A percentile compares a stretch with the other conserved stretches of the same genome.
phyloP scores from a whole-genome alignment of 345 rosid genomes.

The Anastatica hierochuntica region DNA sequence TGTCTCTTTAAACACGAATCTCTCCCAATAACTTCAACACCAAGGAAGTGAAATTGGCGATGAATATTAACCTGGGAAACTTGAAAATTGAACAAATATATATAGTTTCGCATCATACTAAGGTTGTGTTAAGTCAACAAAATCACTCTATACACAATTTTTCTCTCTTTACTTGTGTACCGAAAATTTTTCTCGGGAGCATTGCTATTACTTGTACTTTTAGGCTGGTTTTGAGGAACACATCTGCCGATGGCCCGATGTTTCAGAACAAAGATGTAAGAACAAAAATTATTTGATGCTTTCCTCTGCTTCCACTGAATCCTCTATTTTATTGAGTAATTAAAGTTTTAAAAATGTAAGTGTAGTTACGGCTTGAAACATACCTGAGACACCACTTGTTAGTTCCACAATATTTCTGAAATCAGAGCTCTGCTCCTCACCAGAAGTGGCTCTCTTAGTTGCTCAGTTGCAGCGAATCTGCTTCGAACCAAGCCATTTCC shows the following conservation, averaged over 20 bases:
- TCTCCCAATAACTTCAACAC: slow-evolving; percentile 44
- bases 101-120: background rate
- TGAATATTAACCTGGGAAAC: slow-evolving; percentile 42
- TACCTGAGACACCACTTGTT: slow-evolving; percentile 72
- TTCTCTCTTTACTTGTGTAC: slow-evolving; percentile 29
- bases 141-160: background rate
- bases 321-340: background rate
- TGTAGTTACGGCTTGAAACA: slow-evolving; percentile 9
- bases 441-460: slow-evolving; percentile 57
- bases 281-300: background rate
- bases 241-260: background rate
- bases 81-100: slow-evolving; percentile 3
- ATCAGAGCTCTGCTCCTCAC: slow-evolving; percentile 66
- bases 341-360: background rate
- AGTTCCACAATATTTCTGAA: slow-evolving; percentile 73
- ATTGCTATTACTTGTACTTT: slow-evolving; percentile 29
- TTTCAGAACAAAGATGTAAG: background rate
- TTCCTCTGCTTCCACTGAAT: background rate
- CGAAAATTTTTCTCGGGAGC: slow-evolving; percentile 37
- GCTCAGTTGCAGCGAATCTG: slow-evolving; percentile 98
- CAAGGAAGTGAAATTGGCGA: slow-evolving; percentile 41
- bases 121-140: background rate
- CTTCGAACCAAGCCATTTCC: slow-evolving; percentile 90
- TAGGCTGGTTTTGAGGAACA: slow-evolving; percentile 27
- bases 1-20: slow-evolving; percentile 43